These are phyloP conservation scores for Steccherinum ochraceum DNA, from an alignment of 768 basidiomycete species.

Conservation along the genomic window DNA sequence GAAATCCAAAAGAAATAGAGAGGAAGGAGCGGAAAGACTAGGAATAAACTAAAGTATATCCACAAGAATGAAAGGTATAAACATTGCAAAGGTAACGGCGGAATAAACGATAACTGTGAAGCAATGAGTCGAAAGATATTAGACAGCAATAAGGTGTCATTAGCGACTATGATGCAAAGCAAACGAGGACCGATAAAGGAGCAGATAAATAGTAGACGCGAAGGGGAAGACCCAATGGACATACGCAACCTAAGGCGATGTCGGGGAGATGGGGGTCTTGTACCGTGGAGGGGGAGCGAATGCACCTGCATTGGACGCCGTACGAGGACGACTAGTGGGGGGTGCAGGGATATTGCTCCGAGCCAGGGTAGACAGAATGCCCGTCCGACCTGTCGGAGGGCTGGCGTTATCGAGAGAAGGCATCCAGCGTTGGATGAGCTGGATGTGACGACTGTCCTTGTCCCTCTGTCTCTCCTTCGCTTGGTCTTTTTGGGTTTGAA, in stretches of 20 bases:
- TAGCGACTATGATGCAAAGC: slow-evolving; percentile 13
- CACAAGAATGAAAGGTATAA: slow-evolving; percentile 29
- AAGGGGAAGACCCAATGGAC: slow-evolving; percentile 13
- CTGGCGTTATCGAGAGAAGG: slow-evolving; percentile 32
- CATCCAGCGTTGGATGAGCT: slow-evolving; percentile 56
- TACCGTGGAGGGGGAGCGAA: slow-evolving; percentile 23
- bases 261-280: slow-evolving; percentile 24
- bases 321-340: slow-evolving; percentile 22
- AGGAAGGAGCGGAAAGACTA: slow-evolving; percentile 14
- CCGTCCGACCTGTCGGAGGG: slow-evolving; percentile 28
- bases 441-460: slow-evolving; percentile 23
- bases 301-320: slow-evolving; percentile 23
- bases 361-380: slow-evolving; percentile 15
- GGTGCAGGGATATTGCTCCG: slow-evolving; percentile 7
- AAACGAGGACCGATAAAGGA: slow-evolving; percentile 12
- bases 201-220: slow-evolving; percentile 13
- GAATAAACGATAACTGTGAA: slow-evolving; percentile 19
- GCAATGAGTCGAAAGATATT: slow-evolving; percentile 19
- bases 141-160: slow-evolving; percentile 7
- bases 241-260: slow-evolving; percentile 15
- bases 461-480: slow-evolving; percentile 23
- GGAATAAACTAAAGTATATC: slow-evolving; percentile 13
- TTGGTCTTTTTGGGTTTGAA: slow-evolving; percentile 31
- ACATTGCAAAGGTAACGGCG: slow-evolving; percentile 10
- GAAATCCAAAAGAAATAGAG: slow-evolving; percentile 14